Evolutionary conservation across 2,329 filamentous ascomycete species (phyloP).

Genomic region (Nectriaceae sp.): DNA sequence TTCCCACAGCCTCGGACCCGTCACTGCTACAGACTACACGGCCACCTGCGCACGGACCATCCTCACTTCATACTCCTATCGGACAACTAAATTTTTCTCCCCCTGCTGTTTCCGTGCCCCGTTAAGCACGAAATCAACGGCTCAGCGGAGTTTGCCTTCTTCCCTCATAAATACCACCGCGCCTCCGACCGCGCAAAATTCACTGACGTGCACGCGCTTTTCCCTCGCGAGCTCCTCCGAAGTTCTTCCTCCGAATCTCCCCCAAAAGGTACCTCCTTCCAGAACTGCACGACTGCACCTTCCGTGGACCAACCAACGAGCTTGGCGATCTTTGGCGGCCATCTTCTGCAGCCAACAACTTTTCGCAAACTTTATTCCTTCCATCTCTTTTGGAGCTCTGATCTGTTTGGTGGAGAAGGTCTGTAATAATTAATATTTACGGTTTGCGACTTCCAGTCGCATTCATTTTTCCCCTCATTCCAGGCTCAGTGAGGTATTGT

Average conservation of each 20-base stretch:
- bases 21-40: too few relatives aligned
- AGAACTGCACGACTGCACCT: background rate
- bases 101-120: slow-evolving; percentile 36
- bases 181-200: slow-evolving; percentile 45
- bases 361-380: background rate
- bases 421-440: background rate
- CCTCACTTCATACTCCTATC: slow-evolving; percentile 19
- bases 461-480: background rate
- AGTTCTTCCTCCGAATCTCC: slow-evolving; percentile 11
- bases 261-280: slow-evolving; percentile 21
- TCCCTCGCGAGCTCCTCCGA: slow-evolving; percentile 39
- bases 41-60: slow-evolving; percentile 12
- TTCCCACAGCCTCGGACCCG: slow-evolving; percentile 11
- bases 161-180: slow-evolving; percentile 50
- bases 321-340: background rate
- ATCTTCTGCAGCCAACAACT: background rate
- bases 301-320: background rate
- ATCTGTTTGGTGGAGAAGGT: background rate
- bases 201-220: slow-evolving; percentile 50
- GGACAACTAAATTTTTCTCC: slow-evolving; percentile 39
- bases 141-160: slow-evolving; percentile 36
- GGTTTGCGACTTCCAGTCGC: background rate
- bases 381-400: background rate
- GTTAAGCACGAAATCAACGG: slow-evolving; percentile 41
- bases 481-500: too few relatives aligned